Conservation (phyloP, 192 early-diverging fungal genomes). For the Coemansia sp. region DNA sequence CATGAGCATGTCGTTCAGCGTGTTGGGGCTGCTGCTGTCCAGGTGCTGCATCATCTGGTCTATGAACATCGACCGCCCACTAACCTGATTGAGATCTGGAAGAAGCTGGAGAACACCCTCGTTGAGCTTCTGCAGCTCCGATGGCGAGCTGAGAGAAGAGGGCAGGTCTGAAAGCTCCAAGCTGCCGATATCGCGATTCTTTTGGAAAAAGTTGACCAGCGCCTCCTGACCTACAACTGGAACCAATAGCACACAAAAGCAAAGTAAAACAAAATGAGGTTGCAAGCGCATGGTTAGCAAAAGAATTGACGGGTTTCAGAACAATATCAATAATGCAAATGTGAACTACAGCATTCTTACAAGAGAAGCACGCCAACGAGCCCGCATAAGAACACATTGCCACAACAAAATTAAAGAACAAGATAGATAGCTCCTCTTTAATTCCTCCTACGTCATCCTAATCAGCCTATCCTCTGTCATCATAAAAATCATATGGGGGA, state of each 20-base stretch:
- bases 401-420: too few species aligned
- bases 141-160: constrained; percentile 36
- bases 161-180: constrained; percentile 43
- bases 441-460: too few species aligned
- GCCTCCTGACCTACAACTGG: constrained; percentile 37
- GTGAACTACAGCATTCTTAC: too few species aligned
- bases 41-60: constrained; percentile 55
- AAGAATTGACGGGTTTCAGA: not conserved
- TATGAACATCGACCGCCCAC: constrained; percentile 39
- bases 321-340: not conserved
- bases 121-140: constrained; percentile 51
- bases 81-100: constrained; percentile 46
- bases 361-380: too few species aligned
- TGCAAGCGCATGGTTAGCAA: constrained; percentile 11
- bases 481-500: not conserved
- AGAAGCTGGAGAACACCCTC: constrained; percentile 51
- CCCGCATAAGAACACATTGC: too few species aligned
- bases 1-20: constrained; percentile 35
- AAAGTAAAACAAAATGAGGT: not conserved
- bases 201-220: constrained; percentile 37
- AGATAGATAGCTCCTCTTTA: too few species aligned
- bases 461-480: too few species aligned
- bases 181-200: constrained; percentile 43
- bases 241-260: not conserved
- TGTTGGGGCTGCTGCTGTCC: constrained; percentile 43